phyloP scores from a whole-genome alignment of 371 early-diverging fungal species.

The Mucor plumbeus region DNA sequence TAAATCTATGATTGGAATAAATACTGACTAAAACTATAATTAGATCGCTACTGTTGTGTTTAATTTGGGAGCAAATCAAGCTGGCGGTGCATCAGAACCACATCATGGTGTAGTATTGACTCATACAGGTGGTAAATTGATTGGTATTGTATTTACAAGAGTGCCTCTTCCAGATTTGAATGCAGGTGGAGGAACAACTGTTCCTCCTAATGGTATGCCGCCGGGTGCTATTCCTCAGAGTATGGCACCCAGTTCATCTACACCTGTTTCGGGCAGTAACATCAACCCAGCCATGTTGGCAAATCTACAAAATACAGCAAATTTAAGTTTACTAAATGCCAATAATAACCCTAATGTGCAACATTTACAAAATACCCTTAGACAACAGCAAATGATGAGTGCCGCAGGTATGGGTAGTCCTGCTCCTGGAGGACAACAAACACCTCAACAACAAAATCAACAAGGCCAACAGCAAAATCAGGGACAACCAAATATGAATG shows the following conservation, averaged over 20 bases:
- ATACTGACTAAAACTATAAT: not conserved
- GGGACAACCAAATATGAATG: conserved; percentile 39
- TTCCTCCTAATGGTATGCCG: conserved; percentile 15
- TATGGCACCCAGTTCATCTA: conserved; percentile 13
- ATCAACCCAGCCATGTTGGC: conserved; percentile 31
- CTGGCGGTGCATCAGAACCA: conserved; percentile 27
- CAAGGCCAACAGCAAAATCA: conserved; percentile 18
- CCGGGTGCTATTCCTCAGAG: conserved; percentile 6
- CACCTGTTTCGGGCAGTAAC: conserved; percentile 24
- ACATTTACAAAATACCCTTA: conserved; percentile 30
- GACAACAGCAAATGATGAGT: conserved; percentile 39
- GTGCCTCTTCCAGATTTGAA: conserved; percentile 57
- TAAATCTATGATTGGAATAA: not conserved
- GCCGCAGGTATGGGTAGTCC: conserved; percentile 28
- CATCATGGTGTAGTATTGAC: conserved; percentile 56
- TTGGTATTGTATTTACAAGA: conserved; percentile 60
- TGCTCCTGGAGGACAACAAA: conserved; percentile 6
- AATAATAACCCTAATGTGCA: conserved; percentile 30
- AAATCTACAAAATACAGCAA: conserved; percentile 30
- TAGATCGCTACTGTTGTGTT: conserved; percentile 54
- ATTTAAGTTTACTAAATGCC: conserved; percentile 25
- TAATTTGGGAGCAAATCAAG: conserved; percentile 33
- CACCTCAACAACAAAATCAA: conserved; percentile 28
- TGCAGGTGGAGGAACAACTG: conserved; percentile 2
- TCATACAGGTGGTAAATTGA: conserved; percentile 48